Evolutionary conservation across 164 flowering plant species (phyloP), one percentile per base, ranked within the genome.

Genomic region (Euptelea pleiosperma): DNA sequence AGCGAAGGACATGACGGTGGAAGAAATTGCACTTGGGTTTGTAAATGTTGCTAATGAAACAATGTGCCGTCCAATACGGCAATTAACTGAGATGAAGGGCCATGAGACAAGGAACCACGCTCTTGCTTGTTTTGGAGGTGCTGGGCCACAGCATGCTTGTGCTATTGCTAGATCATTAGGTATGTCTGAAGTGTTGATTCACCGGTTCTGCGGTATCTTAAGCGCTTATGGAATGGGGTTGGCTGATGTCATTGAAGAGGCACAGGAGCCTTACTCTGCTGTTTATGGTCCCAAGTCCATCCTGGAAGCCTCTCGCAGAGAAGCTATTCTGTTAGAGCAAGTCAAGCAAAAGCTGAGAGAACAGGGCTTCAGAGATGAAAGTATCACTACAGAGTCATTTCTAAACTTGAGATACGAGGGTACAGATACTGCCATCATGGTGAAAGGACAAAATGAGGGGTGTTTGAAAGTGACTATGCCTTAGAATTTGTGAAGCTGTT

Each of bases 201-300:
- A 93, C 67, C 78, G 86, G 51, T 86, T 78, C 49, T 93, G 99
- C 79, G 99, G 99, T 48, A 86, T 93, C 64, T 76, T 90, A 64
- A 93, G 99, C 76, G 99, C 99, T 15, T 93, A 93, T 58, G 99
- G 99, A 1, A 93, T 93, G 99, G 99, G 99, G 55, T 62, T 93
- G 70, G 97, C 99, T 16, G 96, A 93, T 81, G 99, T 90, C 24
- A 68, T 93, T 52, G 97, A 93, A 73, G 99, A 93, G 67, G 84
- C 80, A 43, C 99, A 90, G 65, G 95, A 86, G 72, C 99, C 99
- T 3, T 93, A 78, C 66, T 77, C 96, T 70, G 84, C 96, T 56
- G 81, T 84, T 54, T 93, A 93, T 72, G 72, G 76, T 30, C 74
- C 75, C 14, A 81, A 79, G 48, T 81, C 97, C 18, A 31, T 82